Evolutionary conservation across 2,329 filamentous ascomycete species (phyloP), one percentile per base, ranked within the genome.

Genomic region (Fusarium domesticum): DNA sequence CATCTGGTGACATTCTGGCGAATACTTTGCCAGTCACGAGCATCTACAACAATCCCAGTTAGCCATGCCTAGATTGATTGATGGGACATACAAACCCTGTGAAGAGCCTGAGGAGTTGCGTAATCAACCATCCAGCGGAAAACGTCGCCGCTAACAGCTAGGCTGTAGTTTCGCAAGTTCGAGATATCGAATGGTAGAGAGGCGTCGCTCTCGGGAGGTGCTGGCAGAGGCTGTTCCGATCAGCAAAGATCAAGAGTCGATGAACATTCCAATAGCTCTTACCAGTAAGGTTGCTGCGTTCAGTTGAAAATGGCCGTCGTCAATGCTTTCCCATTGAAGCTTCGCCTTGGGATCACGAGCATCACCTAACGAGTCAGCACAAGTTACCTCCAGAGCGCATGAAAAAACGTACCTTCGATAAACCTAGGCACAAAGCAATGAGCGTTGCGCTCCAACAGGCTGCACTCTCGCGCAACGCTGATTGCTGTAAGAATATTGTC

Each of bases 401-500:
- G n/a, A 10, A 1, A 2, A 15, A 18, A 37, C 67, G 49, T 58
- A 79, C 84, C 89, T 66, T 92, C 82, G 2, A 82, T 66, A 61
- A 98, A 96, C 58, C 87, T 87, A 14, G 93, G 91, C 6, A 97
- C 84, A 64, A 96, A 98, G 67, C 93, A 97, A 57, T 95, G 89
- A 1, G 89, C 85, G 19, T 81, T 83, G 50, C 78, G 81, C 59
- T 91, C 83, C 54, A 97, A 84, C 43, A 98, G 73, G 33, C 84
- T 80, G 65, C 91, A 96, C 61, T 97, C 91, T 58, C 91, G 80
- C 4, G 90, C 92, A 42, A 98, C 93, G 59, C 91, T 96, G 61
- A 98, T 91, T 17, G 93, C 93, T 8, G 93, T 98, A 42, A 97
- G 71, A 51, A 97, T 97, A 57, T 98, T 98, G 72, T 98, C 93